Evolutionary conservation across 1,284 basidiomycete species (phyloP).

Genomic region (Farysia itapuensis): DNA sequence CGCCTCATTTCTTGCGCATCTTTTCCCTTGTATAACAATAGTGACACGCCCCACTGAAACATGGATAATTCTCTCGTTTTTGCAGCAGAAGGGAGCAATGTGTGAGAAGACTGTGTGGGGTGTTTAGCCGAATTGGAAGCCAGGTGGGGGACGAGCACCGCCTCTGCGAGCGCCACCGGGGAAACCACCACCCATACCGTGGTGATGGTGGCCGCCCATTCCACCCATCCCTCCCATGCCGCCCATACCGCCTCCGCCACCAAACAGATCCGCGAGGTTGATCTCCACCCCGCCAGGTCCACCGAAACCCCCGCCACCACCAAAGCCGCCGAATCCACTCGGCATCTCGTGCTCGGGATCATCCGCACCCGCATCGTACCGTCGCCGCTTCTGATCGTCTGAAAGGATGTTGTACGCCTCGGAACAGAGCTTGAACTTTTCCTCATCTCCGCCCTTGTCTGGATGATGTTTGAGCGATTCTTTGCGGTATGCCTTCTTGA

Average conservation of each 20-base stretch:
- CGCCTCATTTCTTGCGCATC: too few relatives aligned
- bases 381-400: slow-evolving; percentile 49
- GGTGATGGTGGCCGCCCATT: slow-evolving; percentile 4
- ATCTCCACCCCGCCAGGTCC: slow-evolving; percentile 45
- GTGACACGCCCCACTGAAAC: too few relatives aligned
- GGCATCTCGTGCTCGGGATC: slow-evolving; percentile 45
- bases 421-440: slow-evolving; percentile 58
- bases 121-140: slow-evolving; percentile 40
- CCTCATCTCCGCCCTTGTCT: slow-evolving; percentile 59
- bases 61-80: too few relatives aligned
- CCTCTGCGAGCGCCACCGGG: slow-evolving; percentile 6
- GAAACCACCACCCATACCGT: slow-evolving; percentile 21
- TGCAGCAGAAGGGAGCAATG: too few relatives aligned
- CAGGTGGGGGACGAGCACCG: slow-evolving; percentile 27
- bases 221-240: slow-evolving; percentile 25
- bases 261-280: slow-evolving; percentile 56
- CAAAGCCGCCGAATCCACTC: slow-evolving; percentile 10
- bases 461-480: slow-evolving; percentile 58
- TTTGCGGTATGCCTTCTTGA: slow-evolving; percentile 67
- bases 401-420: slow-evolving; percentile 55
- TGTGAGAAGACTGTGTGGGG: too few relatives aligned
- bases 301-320: slow-evolving; percentile 31
- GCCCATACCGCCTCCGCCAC: slow-evolving; percentile 40
- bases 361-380: slow-evolving; percentile 57
- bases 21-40: too few relatives aligned